These are phyloP conservation scores for Aspergillus sclerotialis DNA, from an alignment of 2,329 filamentous ascomycete genomes.

Conservation along the genomic window DNA sequence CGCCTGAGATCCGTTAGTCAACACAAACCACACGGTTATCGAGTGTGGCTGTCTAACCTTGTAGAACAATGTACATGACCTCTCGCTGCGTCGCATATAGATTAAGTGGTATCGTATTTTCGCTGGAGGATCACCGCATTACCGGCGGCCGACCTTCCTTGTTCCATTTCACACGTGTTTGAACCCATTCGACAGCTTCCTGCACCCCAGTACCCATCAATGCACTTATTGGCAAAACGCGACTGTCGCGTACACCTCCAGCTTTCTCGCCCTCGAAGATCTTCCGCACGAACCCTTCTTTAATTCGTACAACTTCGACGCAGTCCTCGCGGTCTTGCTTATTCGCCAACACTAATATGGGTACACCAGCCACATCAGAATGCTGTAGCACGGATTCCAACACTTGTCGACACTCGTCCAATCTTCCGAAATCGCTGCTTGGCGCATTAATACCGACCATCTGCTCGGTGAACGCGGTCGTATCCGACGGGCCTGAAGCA, in stretches of 20 bases:
- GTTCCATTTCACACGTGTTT: conserved; percentile 90
- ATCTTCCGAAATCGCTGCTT: conserved; percentile 41
- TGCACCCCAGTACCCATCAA: conserved; percentile 72
- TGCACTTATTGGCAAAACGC: conserved; percentile 88
- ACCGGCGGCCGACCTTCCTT: conserved; percentile 86
- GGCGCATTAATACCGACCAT: conserved; percentile 29
- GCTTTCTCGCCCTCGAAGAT: conserved; percentile 94
- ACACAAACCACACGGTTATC: no score
- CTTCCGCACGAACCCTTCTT: conserved; percentile 90
- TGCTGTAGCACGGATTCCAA: conserved; percentile 85
- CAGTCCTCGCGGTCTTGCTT: conserved; percentile 98
- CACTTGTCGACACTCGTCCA: conserved; percentile 84
- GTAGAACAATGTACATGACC: no score
- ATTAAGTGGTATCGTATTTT: not conserved
- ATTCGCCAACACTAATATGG: conserved; percentile 85
- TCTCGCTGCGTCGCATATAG: no score
- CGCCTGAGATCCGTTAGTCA: no score
- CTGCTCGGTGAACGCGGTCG: conserved; percentile 22
- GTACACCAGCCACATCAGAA: conserved; percentile 83
- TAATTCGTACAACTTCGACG: conserved; percentile 93
- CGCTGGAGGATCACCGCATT: conserved; percentile 60
- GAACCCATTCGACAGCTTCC: conserved; percentile 96
- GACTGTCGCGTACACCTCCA: conserved; percentile 74
- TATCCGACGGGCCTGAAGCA: conserved; percentile 13
- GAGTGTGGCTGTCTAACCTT: no score